Evolutionary conservation across 106 monocot genomes (phyloP).

Genomic region (Hemerocallis citrina): DNA sequence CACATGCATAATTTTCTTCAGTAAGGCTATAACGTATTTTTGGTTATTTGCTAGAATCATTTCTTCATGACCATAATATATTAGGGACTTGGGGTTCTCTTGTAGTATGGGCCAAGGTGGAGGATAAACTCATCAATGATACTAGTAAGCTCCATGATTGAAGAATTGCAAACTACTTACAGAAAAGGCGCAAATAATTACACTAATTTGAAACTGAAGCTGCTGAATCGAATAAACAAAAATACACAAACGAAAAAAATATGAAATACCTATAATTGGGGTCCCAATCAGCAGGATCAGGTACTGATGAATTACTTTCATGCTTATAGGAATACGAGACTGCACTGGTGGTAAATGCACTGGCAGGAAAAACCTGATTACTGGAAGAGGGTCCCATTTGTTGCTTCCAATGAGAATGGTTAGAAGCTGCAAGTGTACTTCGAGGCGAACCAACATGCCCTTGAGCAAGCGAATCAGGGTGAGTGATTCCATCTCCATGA

Average conservation of each 20-base stretch:
- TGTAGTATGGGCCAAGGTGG: neutral
- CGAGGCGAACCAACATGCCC: conserved; percentile 41
- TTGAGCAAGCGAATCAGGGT: conserved; percentile 33
- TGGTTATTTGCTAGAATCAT: too few relatives aligned
- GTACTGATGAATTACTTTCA: conserved; percentile 47
- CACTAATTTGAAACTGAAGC: neutral
- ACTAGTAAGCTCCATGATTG: neutral
- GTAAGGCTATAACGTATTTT: too few relatives aligned
- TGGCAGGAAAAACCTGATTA: conserved; percentile 13
- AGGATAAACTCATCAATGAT: neutral
- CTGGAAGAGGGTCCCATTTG: conserved; percentile 27
- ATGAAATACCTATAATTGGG: conserved; percentile 78
- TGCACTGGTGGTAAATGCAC: conserved; percentile 5
- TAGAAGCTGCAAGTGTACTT: conserved; percentile 23
- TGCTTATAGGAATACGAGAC: conserved; percentile 26
- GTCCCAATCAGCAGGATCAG: conserved; percentile 93
- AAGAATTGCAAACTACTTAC: neutral
- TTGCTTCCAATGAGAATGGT: conserved; percentile 44
- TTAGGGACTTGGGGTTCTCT: too few relatives aligned
- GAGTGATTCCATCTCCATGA: conserved; percentile 29
- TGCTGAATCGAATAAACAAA: neutral
- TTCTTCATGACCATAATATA: too few relatives aligned
- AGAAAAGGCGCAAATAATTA: too few relatives aligned
- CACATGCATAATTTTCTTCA: too few relatives aligned
- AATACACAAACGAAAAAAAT: neutral